Evolutionary conservation across 352 stramenopile species (phyloP).

Genomic region (Peronospora destructor): DNA sequence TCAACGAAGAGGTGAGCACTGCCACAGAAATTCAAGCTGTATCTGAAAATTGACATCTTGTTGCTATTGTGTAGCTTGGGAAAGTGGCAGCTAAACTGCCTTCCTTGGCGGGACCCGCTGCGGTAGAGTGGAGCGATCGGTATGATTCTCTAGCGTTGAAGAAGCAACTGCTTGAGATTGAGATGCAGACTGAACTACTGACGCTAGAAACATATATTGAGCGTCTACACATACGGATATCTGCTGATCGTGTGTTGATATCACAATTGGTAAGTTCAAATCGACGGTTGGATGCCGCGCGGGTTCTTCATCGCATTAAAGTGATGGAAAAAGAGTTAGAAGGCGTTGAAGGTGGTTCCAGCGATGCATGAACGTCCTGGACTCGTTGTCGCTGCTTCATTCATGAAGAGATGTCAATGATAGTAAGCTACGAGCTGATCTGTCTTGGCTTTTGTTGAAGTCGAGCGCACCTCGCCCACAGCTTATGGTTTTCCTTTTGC

Average conservation of each 20-base stretch:
- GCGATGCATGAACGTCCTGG: conserved; percentile 10
- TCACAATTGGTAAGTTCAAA: conserved; percentile 34
- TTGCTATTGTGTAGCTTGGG: conserved; percentile 34
- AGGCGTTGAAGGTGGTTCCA: conserved; percentile 25
- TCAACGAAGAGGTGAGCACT: conserved; percentile 65
- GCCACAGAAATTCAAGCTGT: neutral
- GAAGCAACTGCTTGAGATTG: conserved; percentile 76
- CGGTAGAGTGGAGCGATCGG: conserved; percentile 43
- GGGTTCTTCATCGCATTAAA: conserved; percentile 68
- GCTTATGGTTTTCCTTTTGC: no score
- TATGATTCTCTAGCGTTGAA: conserved; percentile 66
- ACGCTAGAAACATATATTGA: conserved; percentile 66
- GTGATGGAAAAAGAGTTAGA: conserved; percentile 73
- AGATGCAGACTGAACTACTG: conserved; percentile 72
- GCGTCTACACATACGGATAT: conserved; percentile 41
- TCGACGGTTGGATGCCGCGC: conserved; percentile 49
- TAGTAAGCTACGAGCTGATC: conserved; percentile 19
- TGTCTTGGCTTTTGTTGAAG: conserved; percentile 7
- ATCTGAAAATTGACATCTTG: conserved; percentile 2
- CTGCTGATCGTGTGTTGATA: conserved; percentile 44
- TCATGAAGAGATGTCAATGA: conserved; percentile 27
- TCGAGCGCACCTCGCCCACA: conserved; percentile 8
- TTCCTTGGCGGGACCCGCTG: conserved; percentile 26
- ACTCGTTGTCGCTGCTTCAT: conserved; percentile 5
- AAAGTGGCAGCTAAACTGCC: conserved; percentile 54